These are phyloP conservation scores for Leishmania arabica DNA, from an alignment of 208 protist genomes.

Conservation along the genomic window DNA sequence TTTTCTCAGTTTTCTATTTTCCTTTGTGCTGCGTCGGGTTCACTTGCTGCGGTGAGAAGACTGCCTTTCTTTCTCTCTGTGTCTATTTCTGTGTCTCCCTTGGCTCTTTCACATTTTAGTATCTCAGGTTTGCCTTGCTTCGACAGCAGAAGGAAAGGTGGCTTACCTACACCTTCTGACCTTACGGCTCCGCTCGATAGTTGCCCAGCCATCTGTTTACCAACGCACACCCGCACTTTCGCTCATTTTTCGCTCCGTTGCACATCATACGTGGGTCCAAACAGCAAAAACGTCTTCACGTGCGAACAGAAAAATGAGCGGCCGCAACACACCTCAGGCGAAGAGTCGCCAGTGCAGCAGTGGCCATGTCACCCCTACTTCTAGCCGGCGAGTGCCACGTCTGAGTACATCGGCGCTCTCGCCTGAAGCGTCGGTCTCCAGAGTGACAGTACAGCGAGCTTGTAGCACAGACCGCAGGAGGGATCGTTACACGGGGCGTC, in stretches of 20 bases:
- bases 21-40: not conserved
- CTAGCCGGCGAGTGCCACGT: not conserved
- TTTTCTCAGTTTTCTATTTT: not conserved
- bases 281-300: not conserved
- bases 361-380: not conserved
- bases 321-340: not conserved
- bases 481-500: not conserved
- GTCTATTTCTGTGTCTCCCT: not conserved
- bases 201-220: not conserved
- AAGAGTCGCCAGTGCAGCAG: not conserved
- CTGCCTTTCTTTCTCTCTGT: not conserved
- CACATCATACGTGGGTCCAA: not conserved
- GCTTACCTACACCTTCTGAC: not conserved
- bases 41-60: not conserved
- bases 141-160: not conserved
- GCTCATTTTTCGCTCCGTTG: not conserved
- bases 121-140: not conserved
- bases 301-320: conserved; percentile 2
- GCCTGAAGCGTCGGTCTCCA: not conserved
- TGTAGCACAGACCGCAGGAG: not conserved
- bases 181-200: not conserved
- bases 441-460: not conserved
- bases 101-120: not conserved
- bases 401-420: not conserved
- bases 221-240: not conserved